A percentile compares a stretch with the other conserved stretches of the same genome.
Evolutionary conservation across 2,329 filamentous ascomycete genomes (phyloP).

Genomic region (Cercospora sojina): DNA sequence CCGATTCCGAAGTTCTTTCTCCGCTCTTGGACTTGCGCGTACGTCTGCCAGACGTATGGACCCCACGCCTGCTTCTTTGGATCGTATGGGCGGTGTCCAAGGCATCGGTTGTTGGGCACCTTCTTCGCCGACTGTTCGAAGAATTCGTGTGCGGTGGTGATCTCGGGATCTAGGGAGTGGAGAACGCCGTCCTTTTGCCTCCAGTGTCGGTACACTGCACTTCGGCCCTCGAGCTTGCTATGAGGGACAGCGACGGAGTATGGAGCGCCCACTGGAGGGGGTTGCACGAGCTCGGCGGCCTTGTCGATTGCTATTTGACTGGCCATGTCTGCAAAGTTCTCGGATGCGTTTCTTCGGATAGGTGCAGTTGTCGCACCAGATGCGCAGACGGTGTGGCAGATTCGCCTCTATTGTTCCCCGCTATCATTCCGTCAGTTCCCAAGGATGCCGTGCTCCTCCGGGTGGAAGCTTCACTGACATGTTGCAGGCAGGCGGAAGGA

Average conservation of each 20-base stretch:
- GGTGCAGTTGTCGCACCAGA: conserved; percentile 12
- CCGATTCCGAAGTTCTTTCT: conserved; percentile 83
- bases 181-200: conserved; percentile 70
- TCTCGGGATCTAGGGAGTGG: conserved; percentile 66
- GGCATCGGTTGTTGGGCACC: conserved; percentile 66
- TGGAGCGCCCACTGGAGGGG: conserved; percentile 71
- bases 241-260: conserved; percentile 77
- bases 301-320: conserved; percentile 31
- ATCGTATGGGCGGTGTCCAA: conserved; percentile 81
- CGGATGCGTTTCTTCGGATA: conserved; percentile 8
- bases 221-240: conserved; percentile 69
- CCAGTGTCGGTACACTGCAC: conserved; percentile 79
- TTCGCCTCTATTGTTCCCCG: background rate
- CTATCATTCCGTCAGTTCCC: background rate
- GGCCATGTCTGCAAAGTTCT: conserved; percentile 9
- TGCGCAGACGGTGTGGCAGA: background rate
- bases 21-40: conserved; percentile 73
- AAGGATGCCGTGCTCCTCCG: background rate
- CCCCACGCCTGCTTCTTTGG: conserved; percentile 69
- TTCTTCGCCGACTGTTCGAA: conserved; percentile 51
- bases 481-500: background rate
- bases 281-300: conserved; percentile 53
- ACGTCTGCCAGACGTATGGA: conserved; percentile 80
- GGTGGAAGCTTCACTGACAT: background rate
- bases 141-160: conserved; percentile 38